A percentile compares a stretch with the other conserved stretches of the same genome.
Conservation (phyloP, 139 green algal species). For the Chlorella sp. region DNA sequence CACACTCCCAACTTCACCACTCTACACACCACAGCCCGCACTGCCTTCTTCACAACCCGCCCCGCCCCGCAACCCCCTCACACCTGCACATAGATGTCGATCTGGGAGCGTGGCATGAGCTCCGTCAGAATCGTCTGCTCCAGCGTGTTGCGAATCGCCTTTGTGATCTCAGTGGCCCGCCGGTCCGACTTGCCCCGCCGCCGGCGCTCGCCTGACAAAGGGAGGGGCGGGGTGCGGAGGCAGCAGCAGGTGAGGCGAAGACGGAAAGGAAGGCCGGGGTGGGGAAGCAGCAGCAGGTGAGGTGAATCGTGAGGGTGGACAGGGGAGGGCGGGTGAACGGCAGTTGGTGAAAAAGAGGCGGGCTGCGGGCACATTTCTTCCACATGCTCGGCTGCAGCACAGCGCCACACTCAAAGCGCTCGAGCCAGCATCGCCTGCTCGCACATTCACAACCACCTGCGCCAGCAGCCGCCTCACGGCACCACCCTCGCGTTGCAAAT, state of each 20-base stretch:
- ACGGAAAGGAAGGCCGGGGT: too few species aligned
- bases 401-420: background rate
- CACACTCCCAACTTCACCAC: background rate
- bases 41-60: background rate
- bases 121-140: constrained; percentile 88
- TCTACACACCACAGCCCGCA: background rate
- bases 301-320: background rate
- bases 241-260: background rate
- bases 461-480: too few species aligned
- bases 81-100: constrained; percentile 92
- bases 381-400: background rate
- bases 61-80: background rate
- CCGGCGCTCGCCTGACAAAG: constrained; percentile 72
- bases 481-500: too few species aligned
- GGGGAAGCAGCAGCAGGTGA: background rate
- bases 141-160: constrained; percentile 80
- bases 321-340: background rate
- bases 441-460: too few species aligned
- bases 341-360: background rate
- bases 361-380: background rate
- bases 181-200: constrained; percentile 79
- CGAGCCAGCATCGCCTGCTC: too few species aligned
- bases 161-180: constrained; percentile 78
- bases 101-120: constrained; percentile 85
- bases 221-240: background rate